Conservation (phyloP, 2,329 filamentous ascomycete genomes). For the Penicillium sp. region DNA sequence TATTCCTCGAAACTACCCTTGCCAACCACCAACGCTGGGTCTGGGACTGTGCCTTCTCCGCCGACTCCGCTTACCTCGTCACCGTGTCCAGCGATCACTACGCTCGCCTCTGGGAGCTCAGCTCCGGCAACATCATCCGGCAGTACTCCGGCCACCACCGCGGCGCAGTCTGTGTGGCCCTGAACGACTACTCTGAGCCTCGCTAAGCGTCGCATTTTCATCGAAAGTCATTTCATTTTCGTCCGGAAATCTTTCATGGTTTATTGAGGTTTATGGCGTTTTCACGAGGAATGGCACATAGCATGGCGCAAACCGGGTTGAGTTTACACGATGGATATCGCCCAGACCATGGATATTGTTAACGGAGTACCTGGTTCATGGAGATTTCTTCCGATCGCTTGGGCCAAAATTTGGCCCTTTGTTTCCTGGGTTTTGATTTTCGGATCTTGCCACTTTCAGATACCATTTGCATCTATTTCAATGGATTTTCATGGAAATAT, state of each 20-base stretch:
- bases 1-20: conserved; percentile 81
- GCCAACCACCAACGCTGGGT: conserved; percentile 94
- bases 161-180: conserved; percentile 84
- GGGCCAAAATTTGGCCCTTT: neutral
- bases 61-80: conserved; percentile 87
- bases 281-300: conserved; percentile 7
- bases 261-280: conserved; percentile 1
- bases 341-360: neutral
- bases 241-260: neutral
- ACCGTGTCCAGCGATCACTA: conserved; percentile 94
- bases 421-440: neutral
- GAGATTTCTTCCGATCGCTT: neutral
- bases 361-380: neutral
- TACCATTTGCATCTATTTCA: neutral
- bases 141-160: conserved; percentile 95
- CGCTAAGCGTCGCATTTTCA: conserved; percentile 25
- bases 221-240: neutral
- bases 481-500: neutral
- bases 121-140: conserved; percentile 81
- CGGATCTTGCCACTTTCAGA: neutral
- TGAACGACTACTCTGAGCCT: conserved; percentile 73
- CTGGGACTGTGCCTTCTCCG: conserved; percentile 94
- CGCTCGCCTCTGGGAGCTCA: conserved; percentile 84
- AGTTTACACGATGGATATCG: neutral
- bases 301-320: conserved; percentile 12